Conservation (phyloP, 257 asterid species). For the Anisodus tanguticus region DNA sequence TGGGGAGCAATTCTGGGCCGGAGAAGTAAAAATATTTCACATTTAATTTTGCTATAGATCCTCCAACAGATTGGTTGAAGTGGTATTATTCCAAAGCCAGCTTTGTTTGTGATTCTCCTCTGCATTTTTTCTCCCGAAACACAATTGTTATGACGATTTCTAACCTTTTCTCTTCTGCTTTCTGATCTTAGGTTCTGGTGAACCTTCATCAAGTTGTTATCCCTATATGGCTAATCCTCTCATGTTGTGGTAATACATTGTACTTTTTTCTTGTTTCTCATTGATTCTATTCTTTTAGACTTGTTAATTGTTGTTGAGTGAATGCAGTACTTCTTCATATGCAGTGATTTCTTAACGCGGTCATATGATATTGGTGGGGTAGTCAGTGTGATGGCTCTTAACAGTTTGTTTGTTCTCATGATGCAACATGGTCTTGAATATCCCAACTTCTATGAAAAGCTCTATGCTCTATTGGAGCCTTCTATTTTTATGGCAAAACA, state of each 20-base stretch:
- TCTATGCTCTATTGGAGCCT: slow-evolving; percentile 85
- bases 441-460: slow-evolving; percentile 88
- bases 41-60: background rate
- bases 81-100: slow-evolving; percentile 14
- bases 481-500: slow-evolving; percentile 87
- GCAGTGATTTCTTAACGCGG: slow-evolving; percentile 94
- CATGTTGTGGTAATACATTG: slow-evolving; percentile 67
- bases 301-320: slow-evolving; percentile 6
- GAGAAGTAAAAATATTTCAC: background rate
- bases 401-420: slow-evolving; percentile 86
- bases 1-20: background rate
- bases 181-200: slow-evolving; percentile 70
- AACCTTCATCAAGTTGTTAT: slow-evolving; percentile 76
- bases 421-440: slow-evolving; percentile 94
- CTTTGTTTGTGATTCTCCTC: background rate
- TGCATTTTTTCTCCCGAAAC: slow-evolving; percentile 3
- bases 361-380: slow-evolving; percentile 97
- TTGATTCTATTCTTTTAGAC: slow-evolving; percentile 29
- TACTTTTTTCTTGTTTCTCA: slow-evolving; percentile 33
- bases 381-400: slow-evolving; percentile 94
- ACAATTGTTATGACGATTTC: background rate
- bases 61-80: slow-evolving; percentile 9
- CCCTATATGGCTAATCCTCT: slow-evolving; percentile 83
- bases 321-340: slow-evolving; percentile 22
- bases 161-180: slow-evolving; percentile 30